phyloP scores from a whole-genome alignment of 768 basidiomycete species.

The Panaeolus papilionaceus region DNA sequence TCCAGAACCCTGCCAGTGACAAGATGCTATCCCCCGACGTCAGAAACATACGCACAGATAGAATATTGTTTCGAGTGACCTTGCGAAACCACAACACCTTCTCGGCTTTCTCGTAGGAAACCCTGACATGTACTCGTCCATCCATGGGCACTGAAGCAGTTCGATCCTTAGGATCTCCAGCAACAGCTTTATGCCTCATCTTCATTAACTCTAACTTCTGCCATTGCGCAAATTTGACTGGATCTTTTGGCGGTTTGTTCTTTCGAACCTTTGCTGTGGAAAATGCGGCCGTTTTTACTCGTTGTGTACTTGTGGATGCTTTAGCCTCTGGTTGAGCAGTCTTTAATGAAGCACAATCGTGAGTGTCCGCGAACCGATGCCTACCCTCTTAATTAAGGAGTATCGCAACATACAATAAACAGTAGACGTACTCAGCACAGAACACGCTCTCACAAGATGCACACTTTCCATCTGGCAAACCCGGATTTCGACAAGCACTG shows the following conservation, averaged over 20 bases:
- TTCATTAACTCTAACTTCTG: slow-evolving; percentile 73
- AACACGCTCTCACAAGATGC: slow-evolving; percentile 59
- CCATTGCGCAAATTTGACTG: slow-evolving; percentile 58
- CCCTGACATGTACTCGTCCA: slow-evolving; percentile 65
- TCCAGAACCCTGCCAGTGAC: slow-evolving; percentile 70
- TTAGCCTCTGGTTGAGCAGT: slow-evolving; percentile 28
- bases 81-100: slow-evolving; percentile 74
- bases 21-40: slow-evolving; percentile 46
- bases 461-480: slow-evolving; percentile 57
- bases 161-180: slow-evolving; percentile 66
- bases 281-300: neutral
- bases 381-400: slow-evolving; percentile 41
- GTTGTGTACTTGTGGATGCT: slow-evolving; percentile 17
- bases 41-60: neutral
- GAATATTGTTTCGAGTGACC: slow-evolving; percentile 42
- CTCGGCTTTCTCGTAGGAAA: slow-evolving; percentile 43
- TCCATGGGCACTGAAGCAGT: slow-evolving; percentile 50
- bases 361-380: slow-evolving; percentile 71
- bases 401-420: slow-evolving; percentile 16
- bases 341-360: slow-evolving; percentile 52
- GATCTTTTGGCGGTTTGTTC: slow-evolving; percentile 49
- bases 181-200: slow-evolving; percentile 72
- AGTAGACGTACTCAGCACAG: slow-evolving; percentile 60
- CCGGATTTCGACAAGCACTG: slow-evolving; percentile 58
- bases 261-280: slow-evolving; percentile 20